phyloP scores from a whole-genome alignment of 2,329 filamentous ascomycete species.

The Orbilia oligospora region DNA sequence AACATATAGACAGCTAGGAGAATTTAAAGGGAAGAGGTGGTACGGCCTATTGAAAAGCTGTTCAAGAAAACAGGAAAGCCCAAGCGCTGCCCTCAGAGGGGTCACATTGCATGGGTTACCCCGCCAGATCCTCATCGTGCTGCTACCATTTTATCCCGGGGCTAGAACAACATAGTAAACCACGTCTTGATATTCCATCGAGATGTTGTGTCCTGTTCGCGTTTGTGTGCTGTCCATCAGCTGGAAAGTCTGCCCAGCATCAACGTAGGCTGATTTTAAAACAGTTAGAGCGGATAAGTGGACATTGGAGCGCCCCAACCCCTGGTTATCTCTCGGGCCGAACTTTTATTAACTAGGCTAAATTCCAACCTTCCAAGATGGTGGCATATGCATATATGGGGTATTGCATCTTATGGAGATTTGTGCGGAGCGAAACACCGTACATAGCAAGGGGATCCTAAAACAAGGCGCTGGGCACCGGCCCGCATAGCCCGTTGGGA shows the following conservation, averaged over 20 bases:
- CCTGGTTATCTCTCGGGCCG: background rate
- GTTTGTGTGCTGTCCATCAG: background rate
- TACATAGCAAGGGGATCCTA: constrained; percentile 28
- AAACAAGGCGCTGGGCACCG: constrained; percentile 10
- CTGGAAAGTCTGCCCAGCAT: background rate
- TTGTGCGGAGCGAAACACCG: constrained; percentile 36
- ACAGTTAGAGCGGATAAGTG: background rate
- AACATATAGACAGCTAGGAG: too few species aligned
- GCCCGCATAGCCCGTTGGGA: constrained; percentile 24
- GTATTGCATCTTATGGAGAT: background rate
- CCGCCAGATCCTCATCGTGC: too few species aligned
- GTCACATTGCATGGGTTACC: too few species aligned
- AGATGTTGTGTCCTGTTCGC: too few species aligned
- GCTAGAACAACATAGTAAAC: too few species aligned
- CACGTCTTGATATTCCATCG: too few species aligned
- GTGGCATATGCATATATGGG: too few species aligned
- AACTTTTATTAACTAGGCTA: background rate
- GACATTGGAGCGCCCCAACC: background rate
- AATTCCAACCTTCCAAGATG: background rate
- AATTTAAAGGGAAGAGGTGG: too few species aligned
- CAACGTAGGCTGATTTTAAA: background rate
- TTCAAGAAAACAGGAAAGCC: too few species aligned
- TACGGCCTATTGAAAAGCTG: too few species aligned
- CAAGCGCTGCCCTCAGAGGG: too few species aligned
- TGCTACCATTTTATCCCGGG: too few species aligned